Evolutionary conservation across 2,329 filamentous ascomycete species (phyloP), one percentile per base, ranked within the genome.

Genomic region (Saccharata proteae): DNA sequence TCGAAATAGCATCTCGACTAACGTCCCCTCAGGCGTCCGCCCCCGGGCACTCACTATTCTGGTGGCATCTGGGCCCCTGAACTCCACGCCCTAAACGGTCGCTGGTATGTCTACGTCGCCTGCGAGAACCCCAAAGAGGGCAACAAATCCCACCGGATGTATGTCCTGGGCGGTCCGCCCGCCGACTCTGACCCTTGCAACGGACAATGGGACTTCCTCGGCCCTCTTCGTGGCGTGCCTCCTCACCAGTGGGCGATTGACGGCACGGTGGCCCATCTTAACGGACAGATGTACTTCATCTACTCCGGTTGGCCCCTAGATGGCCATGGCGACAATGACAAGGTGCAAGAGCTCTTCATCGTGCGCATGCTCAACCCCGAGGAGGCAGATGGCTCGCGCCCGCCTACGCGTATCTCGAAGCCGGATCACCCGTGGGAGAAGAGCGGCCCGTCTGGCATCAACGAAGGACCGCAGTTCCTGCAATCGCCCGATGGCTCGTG

Each of bases 31-130:
- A 48, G 53, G 52, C 54, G 54, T 13, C 61, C 65, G 17, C 48
- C 58, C 0, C 57, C 56, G 9, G 48, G 58, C 36, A 55, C 54
- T 7, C 46, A 51, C 12, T 62, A 59, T 53, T 58, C 55, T 6
- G 59, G 50, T 23, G 59, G 57, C 39, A 51, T 72, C 18, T 72
- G 68, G 68, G 68, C 68, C 0, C 68, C 68, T 1, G 68, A 72
- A 49, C 54, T 72, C 1, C 68, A 72, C 43, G 48, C 48, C 28
- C 52, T 71, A 16, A 48, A 59, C 21, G 62, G 60, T 1, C 56
- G 57, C 14, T 72, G 68, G 68, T 72, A 69, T 45, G 55, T 70
- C 37, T 71, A 71, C 46, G 64, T 55, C 44, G 62, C 51, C 3
- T 58, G 53, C 11, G 56, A 53, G 13, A 44, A 63, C 38, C 55